Conservation (phyloP, 2,329 filamentous ascomycete genomes). For the Pleochaeta shiraiana region DNA sequence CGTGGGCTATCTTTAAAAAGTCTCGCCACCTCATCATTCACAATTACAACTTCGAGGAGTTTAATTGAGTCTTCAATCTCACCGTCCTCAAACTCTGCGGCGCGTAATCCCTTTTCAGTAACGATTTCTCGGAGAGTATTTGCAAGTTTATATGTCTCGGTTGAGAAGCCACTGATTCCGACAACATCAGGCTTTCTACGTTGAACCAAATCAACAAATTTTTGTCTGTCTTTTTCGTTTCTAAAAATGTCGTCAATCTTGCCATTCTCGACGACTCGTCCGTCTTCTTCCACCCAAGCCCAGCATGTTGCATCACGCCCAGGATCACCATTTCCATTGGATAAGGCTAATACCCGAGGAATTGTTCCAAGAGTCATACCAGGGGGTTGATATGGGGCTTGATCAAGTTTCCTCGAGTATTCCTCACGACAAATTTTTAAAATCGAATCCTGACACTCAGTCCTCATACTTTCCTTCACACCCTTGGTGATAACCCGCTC, state of each 20-base stretch:
- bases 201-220: conserved; percentile 59
- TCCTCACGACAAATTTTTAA: conserved; percentile 75
- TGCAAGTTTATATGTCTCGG: conserved; percentile 66
- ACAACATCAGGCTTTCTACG: conserved; percentile 75
- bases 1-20: conserved; percentile 82
- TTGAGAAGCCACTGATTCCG: conserved; percentile 69
- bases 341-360: conserved; percentile 69
- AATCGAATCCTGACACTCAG: conserved; percentile 83
- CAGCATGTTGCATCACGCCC: conserved; percentile 64
- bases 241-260: conserved; percentile 59
- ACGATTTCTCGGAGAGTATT: conserved; percentile 64
- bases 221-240: conserved; percentile 43
- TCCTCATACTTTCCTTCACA: conserved; percentile 84
- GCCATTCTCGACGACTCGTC: conserved; percentile 70
- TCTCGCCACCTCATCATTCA: conserved; percentile 94
- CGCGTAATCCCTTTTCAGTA: conserved; percentile 51
- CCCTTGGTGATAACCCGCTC: conserved; percentile 71
- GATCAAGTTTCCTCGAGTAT: conserved; percentile 76
- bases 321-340: conserved; percentile 59
- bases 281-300: conserved; percentile 87
- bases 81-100: conserved; percentile 50
- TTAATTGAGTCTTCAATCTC: conserved; percentile 62
- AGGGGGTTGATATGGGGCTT: conserved; percentile 89
- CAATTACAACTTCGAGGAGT: conserved; percentile 66
- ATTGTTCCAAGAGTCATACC: conserved; percentile 76